Evolutionary conservation across 2,329 filamentous ascomycete genomes (phyloP).

Genomic region (Paraphaeosphaeria sporulosa): DNA sequence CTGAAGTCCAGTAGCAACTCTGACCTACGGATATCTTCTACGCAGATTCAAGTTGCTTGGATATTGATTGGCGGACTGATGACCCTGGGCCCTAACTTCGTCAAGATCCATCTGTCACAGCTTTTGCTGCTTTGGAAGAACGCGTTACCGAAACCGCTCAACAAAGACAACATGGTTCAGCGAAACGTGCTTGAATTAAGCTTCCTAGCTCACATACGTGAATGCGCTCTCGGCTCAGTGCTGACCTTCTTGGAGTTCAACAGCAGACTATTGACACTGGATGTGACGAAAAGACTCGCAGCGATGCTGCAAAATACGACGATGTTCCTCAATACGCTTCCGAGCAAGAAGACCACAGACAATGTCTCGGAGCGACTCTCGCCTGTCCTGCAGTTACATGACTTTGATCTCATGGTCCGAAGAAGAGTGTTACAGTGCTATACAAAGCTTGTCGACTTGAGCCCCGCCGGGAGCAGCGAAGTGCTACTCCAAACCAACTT

Average conservation of each 20-base stretch:
- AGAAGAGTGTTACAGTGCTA: slow-evolving; percentile 94
- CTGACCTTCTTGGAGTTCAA: slow-evolving; percentile 94
- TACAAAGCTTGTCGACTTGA: slow-evolving; percentile 86
- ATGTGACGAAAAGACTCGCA: slow-evolving; percentile 91
- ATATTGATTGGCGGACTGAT: slow-evolving; percentile 95
- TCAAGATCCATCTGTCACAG: slow-evolving; percentile 97
- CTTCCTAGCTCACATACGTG: slow-evolving; percentile 91
- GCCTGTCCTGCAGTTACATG: slow-evolving; percentile 85
- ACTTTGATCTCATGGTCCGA: slow-evolving; percentile 92
- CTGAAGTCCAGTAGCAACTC: slow-evolving; percentile 92
- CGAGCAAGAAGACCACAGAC: slow-evolving; percentile 82
- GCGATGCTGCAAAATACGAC: slow-evolving; percentile 96
- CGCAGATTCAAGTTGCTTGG: slow-evolving; percentile 97
- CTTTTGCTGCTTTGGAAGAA: slow-evolving; percentile 96
- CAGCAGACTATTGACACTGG: slow-evolving; percentile 85
- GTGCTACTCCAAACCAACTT: slow-evolving; percentile 89
- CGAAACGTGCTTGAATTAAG: slow-evolving; percentile 87
- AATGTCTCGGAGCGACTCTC: slow-evolving; percentile 85
- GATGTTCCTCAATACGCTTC: slow-evolving; percentile 84
- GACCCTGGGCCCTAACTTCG: slow-evolving; percentile 96
- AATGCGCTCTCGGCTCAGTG: slow-evolving; percentile 91
- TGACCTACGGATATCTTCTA: slow-evolving; percentile 88
- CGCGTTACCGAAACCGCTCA: slow-evolving; percentile 90
- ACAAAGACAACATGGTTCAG: slow-evolving; percentile 86
- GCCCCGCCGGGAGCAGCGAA: slow-evolving; percentile 84